phyloP scores from a whole-genome alignment of 2,329 filamentous ascomycete species.

The Cordyceps javanica region DNA sequence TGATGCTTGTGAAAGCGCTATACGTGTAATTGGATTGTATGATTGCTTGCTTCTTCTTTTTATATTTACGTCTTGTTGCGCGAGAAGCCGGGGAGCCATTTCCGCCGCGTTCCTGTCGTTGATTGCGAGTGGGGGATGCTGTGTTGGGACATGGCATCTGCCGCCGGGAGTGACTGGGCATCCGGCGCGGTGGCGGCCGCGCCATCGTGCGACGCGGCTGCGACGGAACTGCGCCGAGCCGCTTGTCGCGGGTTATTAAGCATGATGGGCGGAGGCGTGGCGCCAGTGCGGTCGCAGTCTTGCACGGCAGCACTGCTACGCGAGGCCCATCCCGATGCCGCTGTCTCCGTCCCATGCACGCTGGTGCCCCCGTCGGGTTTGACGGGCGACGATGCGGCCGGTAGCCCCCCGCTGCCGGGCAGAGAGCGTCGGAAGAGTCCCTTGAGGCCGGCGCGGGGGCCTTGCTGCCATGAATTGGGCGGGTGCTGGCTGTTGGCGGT shows the following conservation, averaged over 20 bases:
- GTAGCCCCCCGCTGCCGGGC: slow-evolving; percentile 24
- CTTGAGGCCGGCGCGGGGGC: slow-evolving; percentile 41
- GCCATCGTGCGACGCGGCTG: background rate
- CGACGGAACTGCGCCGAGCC: slow-evolving; percentile 21
- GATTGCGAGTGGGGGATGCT: slow-evolving; percentile 9
- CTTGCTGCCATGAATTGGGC: slow-evolving; percentile 39
- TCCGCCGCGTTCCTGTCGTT: slow-evolving; percentile 25
- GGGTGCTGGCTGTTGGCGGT: slow-evolving; percentile 32
- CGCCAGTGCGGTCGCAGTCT: slow-evolving; percentile 40
- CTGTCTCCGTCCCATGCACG: background rate
- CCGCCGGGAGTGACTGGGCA: background rate
- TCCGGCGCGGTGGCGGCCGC: background rate
- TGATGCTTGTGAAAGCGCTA: background rate
- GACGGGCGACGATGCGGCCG: background rate
- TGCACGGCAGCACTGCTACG: slow-evolving; percentile 22
- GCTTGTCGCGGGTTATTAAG: slow-evolving; percentile 32
- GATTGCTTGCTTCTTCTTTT: background rate
- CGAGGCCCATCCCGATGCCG: slow-evolving; percentile 24
- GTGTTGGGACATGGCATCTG: slow-evolving; percentile 1
- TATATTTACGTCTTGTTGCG: slow-evolving; percentile 7
- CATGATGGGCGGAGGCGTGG: slow-evolving; percentile 52
- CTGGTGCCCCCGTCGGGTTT: background rate
- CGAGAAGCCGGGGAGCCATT: slow-evolving; percentile 30
- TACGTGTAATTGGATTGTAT: background rate
- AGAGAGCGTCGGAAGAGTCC: slow-evolving; percentile 46